A percentile compares a stretch with the other conserved stretches of the same genome.
These are phyloP conservation scores for Sclerotinia sclerotiorum DNA, from an alignment of 2,329 filamentous ascomycete genomes.

Conservation along the genomic window DNA sequence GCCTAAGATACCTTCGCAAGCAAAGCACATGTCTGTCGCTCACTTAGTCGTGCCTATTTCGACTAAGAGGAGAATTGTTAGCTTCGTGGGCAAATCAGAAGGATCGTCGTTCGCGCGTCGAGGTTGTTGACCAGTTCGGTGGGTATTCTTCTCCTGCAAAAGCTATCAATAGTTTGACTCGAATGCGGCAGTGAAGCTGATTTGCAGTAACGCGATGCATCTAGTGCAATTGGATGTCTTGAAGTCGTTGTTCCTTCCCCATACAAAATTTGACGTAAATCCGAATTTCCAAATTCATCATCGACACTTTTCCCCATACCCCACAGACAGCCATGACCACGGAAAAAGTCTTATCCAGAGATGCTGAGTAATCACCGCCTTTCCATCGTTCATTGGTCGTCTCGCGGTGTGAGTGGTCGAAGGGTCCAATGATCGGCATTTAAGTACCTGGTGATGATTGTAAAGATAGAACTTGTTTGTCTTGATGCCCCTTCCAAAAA, in stretches of 20 bases:
- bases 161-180: background rate
- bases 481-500: background rate
- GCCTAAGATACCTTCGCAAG: slow-evolving; percentile 13
- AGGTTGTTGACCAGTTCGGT: background rate
- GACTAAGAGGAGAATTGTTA: background rate
- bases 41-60: background rate
- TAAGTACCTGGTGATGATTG: background rate
- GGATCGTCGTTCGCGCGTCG: slow-evolving; percentile 1
- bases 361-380: background rate
- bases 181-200: background rate
- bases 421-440: background rate
- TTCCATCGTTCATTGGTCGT: background rate
- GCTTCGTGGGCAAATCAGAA: background rate
- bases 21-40: background rate
- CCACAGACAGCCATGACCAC: slow-evolving; percentile 8
- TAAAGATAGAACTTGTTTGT: background rate
- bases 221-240: background rate
- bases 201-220: background rate
- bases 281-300: slow-evolving; percentile 2
- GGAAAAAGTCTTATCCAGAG: slow-evolving; percentile 2
- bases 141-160: background rate
- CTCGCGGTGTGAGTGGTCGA: background rate
- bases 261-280: slow-evolving; percentile 2
- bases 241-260: slow-evolving; percentile 10
- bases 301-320: slow-evolving; percentile 18